A percentile compares a stretch with the other conserved stretches of the same genome.
These are phyloP conservation scores for Paecilomyces sp. DNA, from an alignment of 2,329 filamentous ascomycete species.

Conservation along the genomic window DNA sequence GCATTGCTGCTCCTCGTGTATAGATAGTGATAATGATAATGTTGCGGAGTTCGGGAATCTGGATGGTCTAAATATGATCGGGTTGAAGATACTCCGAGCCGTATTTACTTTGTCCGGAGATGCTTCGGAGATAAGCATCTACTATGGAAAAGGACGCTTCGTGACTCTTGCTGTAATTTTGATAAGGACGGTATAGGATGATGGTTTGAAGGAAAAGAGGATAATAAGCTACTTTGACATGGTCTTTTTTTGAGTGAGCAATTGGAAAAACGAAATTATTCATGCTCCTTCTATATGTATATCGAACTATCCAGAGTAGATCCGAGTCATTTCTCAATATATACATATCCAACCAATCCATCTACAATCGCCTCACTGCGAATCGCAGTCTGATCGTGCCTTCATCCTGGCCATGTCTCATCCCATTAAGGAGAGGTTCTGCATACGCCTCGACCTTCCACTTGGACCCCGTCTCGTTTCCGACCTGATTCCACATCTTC, in stretches of 20 bases:
- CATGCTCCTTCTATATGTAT: background rate
- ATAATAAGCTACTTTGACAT: too few species aligned
- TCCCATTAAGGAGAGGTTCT: background rate
- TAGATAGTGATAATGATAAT: background rate
- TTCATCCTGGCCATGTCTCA: background rate
- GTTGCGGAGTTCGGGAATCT: background rate
- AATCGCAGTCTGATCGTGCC: background rate
- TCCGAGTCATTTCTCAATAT: too few species aligned
- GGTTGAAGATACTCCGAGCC: background rate
- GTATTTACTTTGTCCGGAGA: background rate
- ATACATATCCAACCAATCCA: background rate
- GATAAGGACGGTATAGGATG: too few species aligned
- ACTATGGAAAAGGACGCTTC: background rate
- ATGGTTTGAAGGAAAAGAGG: too few species aligned
- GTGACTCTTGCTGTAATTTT: too few species aligned
- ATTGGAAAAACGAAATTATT: too few species aligned
- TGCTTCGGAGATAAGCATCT: background rate
- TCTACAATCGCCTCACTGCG: background rate
- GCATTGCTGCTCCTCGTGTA: background rate
- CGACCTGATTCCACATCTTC: constrained; percentile 49
- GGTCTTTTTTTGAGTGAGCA: too few species aligned
- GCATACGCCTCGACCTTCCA: constrained; percentile 37
- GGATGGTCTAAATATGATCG: background rate
- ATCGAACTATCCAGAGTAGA: background rate
- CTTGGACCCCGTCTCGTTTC: constrained; percentile 40